These are phyloP conservation scores for Oryza glumipatula DNA, from an alignment of 176 grass and related monocot species.

Conservation along the genomic window DNA sequence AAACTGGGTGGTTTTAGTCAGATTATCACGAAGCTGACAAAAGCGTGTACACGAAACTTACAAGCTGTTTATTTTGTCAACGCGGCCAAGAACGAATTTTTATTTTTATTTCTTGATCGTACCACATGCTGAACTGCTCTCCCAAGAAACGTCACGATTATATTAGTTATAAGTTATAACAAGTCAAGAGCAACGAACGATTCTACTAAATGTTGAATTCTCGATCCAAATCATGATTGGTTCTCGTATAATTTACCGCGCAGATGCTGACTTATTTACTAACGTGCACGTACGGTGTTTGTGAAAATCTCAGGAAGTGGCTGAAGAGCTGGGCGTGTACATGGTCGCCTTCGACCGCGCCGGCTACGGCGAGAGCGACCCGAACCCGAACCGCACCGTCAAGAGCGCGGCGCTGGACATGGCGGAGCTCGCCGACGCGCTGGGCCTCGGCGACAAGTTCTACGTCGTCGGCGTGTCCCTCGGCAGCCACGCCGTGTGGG, in stretches of 20 bases:
- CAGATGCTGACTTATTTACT: not conserved
- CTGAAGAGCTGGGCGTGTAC: constrained; percentile 69
- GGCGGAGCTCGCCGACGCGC: constrained; percentile 63
- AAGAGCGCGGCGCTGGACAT: constrained; percentile 62
- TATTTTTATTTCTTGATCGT: not conserved
- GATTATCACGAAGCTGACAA: too few relatives aligned
- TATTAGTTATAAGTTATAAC: not conserved
- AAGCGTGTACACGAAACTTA: too few relatives aligned
- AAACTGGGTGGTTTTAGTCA: too few relatives aligned
- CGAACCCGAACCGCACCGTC: constrained; percentile 58
- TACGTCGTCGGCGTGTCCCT: constrained; percentile 64
- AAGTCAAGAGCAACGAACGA: constrained; percentile 16
- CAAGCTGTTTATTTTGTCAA: not conserved
- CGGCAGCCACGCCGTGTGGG: constrained; percentile 75
- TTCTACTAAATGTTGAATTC: not conserved
- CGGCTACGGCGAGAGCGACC: constrained; percentile 75
- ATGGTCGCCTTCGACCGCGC: constrained; percentile 80
- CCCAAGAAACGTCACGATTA: not conserved
- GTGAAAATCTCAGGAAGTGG: constrained; percentile 51
- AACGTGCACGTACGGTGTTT: not conserved
- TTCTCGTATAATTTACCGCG: not conserved
- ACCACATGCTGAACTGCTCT: not conserved
- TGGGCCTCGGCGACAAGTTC: constrained; percentile 58
- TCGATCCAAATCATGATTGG: not conserved
- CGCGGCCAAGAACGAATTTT: not conserved